Evolutionary conservation across 2,329 filamentous ascomycete species (phyloP).

Genomic region (Chaetomiaceae sp.): DNA sequence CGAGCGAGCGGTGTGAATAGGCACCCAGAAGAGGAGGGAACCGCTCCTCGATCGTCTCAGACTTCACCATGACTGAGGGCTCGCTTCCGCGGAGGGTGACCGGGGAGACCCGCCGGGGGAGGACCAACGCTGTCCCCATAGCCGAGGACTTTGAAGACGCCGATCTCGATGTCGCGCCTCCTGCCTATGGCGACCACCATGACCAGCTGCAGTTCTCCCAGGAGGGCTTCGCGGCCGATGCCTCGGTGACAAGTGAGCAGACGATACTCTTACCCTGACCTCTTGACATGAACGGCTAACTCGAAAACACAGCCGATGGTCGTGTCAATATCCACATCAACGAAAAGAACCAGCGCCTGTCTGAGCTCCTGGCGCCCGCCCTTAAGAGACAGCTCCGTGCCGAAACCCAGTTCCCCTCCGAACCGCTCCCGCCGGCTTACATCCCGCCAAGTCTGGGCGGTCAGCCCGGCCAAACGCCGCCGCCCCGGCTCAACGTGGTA

Average conservation of each 20-base stretch:
- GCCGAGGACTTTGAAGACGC: constrained; percentile 28
- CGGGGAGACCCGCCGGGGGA: neutral
- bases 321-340: constrained; percentile 77
- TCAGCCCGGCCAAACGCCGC: constrained; percentile 51
- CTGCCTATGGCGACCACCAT: constrained; percentile 55
- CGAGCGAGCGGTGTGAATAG: neutral
- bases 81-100: neutral
- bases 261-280: neutral
- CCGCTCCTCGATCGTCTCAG: neutral
- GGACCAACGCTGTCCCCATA: constrained; percentile 17
- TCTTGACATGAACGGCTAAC: neutral
- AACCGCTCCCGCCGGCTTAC: constrained; percentile 60
- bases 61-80: constrained; percentile 2
- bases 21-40: neutral
- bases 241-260: constrained; percentile 49
- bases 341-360: constrained; percentile 61
- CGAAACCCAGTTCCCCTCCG: constrained; percentile 35
- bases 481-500: constrained; percentile 62
- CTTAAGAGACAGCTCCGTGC: constrained; percentile 53
- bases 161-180: constrained; percentile 41
- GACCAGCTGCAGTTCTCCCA: constrained; percentile 57
- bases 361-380: constrained; percentile 63
- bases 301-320: constrained; percentile 58
- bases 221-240: constrained; percentile 59
- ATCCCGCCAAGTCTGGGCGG: constrained; percentile 70